Conservation (phyloP, 495 filamentous ascomycete species). For the Annulohypoxylon maeteangense region DNA sequence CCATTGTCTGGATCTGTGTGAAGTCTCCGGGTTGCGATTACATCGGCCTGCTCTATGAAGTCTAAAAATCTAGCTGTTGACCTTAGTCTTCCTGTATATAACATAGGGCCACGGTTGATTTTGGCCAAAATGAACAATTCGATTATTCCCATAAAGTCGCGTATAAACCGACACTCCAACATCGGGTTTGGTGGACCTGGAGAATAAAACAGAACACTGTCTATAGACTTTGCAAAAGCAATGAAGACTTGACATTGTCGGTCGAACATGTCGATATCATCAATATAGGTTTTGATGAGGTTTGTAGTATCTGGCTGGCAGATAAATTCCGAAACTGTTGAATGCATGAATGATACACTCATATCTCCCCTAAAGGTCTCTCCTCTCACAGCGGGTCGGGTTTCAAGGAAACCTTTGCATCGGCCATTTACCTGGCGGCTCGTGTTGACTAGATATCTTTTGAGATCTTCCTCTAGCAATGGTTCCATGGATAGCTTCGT, state of each 20-base stretch:
- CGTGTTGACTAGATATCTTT: background rate
- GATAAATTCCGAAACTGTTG: constrained; percentile 5
- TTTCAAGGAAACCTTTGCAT: constrained; percentile 36
- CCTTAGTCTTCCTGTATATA: no score
- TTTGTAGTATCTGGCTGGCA: background rate
- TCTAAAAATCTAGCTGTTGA: background rate
- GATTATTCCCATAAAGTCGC: background rate
- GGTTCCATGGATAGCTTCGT: background rate
- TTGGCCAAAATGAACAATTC: no score
- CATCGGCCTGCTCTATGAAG: constrained; percentile 4
- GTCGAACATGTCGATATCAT: background rate
- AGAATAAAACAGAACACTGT: background rate
- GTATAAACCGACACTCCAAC: background rate
- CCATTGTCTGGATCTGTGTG: background rate
- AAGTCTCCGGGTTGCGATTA: background rate
- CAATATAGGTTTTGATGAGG: background rate
- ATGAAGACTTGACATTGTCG: constrained; percentile 11
- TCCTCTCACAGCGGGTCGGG: background rate
- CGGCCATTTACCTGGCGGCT: constrained; percentile 32
- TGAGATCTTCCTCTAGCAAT: background rate
- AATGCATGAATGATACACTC: constrained; percentile 23
- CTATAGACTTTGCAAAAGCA: constrained; percentile 23
- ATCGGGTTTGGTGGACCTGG: no score
- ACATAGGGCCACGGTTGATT: no score
- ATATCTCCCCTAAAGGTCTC: background rate